Evolutionary conservation across 345 rosid species (phyloP).

Genomic region (Syzygium grande): DNA sequence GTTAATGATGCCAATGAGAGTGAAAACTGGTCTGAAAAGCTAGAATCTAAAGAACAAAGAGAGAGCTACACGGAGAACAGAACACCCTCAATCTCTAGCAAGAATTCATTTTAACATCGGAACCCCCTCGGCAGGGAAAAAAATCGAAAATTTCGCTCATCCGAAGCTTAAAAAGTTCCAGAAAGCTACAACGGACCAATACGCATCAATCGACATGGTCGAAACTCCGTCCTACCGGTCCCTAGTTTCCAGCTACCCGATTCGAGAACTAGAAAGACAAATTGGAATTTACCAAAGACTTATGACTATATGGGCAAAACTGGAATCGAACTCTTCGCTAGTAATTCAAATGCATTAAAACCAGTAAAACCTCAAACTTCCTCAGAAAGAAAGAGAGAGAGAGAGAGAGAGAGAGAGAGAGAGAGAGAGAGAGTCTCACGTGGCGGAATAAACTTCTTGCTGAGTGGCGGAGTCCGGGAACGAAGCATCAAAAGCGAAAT

Average conservation of each 20-base stretch:
- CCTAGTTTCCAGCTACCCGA: background rate
- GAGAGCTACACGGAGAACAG: background rate
- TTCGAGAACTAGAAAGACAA: background rate
- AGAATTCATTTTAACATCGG: background rate
- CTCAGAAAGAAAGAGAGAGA: background rate
- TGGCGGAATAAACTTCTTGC: conserved; percentile 71
- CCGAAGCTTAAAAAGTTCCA: background rate
- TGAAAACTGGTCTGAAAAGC: background rate
- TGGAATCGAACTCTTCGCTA: background rate
- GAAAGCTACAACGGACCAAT: background rate
- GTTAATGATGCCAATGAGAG: background rate
- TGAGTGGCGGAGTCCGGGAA: conserved; percentile 76
- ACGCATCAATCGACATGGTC: background rate
- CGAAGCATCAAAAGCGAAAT: conserved; percentile 81
- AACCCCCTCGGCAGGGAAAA: background rate
- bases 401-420: background rate
- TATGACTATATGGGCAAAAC: background rate
- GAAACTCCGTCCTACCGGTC: background rate
- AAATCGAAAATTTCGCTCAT: background rate
- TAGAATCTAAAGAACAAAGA: background rate
- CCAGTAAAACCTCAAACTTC: background rate
- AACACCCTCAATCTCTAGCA: background rate
- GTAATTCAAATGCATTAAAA: background rate
- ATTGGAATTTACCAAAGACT: background rate
- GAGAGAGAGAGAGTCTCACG: conserved; percentile 41